phyloP scores from a whole-genome alignment of 1,284 basidiomycete genomes.

The Coriolopsis trogii region DNA sequence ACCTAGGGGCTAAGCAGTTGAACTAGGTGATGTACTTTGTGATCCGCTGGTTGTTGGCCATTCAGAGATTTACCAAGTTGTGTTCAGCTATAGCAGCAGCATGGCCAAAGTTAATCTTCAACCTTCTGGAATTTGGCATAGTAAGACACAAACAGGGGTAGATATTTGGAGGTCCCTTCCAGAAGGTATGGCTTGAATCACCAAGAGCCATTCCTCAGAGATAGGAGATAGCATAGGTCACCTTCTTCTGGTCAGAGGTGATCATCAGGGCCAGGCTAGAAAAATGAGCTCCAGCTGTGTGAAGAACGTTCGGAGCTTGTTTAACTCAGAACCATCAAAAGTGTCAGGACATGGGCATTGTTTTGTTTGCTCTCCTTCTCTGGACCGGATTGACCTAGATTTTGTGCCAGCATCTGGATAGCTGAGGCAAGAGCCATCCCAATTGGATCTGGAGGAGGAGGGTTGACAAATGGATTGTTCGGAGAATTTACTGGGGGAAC shows the following conservation, averaged over 20 bases:
- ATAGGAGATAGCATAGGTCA: constrained; percentile 6
- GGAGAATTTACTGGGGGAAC: no score
- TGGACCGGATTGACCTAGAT: no score
- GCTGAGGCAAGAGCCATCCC: no score
- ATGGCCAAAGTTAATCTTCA: constrained; percentile 9
- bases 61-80: constrained; percentile 7
- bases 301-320: constrained; percentile 9
- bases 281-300: constrained; percentile 12
- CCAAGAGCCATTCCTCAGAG: constrained; percentile 1
- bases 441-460: no score
- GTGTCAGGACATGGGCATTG: not conserved
- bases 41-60: constrained; percentile 5
- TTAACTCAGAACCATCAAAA: not conserved
- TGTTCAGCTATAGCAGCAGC: constrained; percentile 2
- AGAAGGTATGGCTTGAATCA: constrained; percentile 3
- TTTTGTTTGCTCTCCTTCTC: no score
- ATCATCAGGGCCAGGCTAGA: constrained; percentile 8
- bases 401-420: no score
- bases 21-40: constrained; percentile 6
- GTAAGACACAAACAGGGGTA: constrained; percentile 4
- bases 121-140: constrained; percentile 9
- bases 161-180: not conserved
- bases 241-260: constrained; percentile 8
- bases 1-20: constrained; percentile 2
- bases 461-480: no score